A percentile compares a stretch with the other conserved stretches of the same genome.
Conservation (phyloP, 495 filamentous ascomycete species). For the Neurospora intermedia region DNA sequence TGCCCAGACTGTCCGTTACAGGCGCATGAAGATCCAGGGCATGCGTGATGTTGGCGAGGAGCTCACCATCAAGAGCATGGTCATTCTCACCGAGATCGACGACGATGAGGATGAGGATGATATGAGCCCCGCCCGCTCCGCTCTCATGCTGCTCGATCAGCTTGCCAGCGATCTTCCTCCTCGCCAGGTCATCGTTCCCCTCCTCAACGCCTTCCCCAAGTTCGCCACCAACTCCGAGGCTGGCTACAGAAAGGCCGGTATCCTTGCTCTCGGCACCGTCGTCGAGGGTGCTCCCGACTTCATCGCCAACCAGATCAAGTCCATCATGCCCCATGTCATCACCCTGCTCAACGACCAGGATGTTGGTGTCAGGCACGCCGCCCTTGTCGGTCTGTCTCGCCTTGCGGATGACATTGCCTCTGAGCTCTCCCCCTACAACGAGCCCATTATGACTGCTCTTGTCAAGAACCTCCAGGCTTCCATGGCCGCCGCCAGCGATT, state of each 20-base stretch:
- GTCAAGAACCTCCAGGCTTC: conserved; percentile 81
- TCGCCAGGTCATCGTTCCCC: conserved; percentile 86
- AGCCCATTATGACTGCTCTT: conserved; percentile 67
- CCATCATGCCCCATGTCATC: conserved; percentile 77
- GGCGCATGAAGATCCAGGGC: conserved; percentile 89
- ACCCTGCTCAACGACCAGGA: conserved; percentile 76
- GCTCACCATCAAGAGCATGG: conserved; percentile 72
- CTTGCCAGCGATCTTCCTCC: conserved; percentile 80
- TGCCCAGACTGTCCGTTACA: conserved; percentile 81
- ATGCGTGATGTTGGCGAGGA: conserved; percentile 66
- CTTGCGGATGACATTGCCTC: conserved; percentile 89
- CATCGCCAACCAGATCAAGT: conserved; percentile 76
- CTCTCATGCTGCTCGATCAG: conserved; percentile 78
- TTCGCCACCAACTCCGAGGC: conserved; percentile 66
- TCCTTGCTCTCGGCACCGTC: conserved; percentile 84
- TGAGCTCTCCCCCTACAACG: conserved; percentile 74
- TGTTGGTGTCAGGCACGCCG: conserved; percentile 70
- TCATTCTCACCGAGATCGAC: conserved; percentile 79
- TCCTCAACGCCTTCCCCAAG: conserved; percentile 70
- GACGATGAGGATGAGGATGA: conserved; percentile 87
- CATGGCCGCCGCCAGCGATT: conserved; percentile 36
- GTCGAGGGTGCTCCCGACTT: conserved; percentile 97
- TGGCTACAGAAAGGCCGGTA: conserved; percentile 76
- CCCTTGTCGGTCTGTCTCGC: conserved; percentile 74
- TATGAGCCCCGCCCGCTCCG: conserved; percentile 77